Conservation (phyloP, 148 eudicot genomes). For the Vaccinium corymbosum region DNA sequence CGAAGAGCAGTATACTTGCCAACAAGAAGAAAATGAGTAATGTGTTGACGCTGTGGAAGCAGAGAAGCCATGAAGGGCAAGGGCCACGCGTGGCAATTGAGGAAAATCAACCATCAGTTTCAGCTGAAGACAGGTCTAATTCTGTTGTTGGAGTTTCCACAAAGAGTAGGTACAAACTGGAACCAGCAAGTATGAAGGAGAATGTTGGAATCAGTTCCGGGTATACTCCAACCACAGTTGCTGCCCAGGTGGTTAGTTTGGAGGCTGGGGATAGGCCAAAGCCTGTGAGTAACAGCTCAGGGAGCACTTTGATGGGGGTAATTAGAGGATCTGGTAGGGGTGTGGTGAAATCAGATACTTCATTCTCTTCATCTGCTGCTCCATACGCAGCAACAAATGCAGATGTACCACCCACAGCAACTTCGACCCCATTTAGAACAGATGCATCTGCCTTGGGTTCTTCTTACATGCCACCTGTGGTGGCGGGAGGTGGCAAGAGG, state of each 20-base stretch:
- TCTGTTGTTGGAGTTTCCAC: constrained; percentile 24
- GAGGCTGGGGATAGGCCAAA: constrained; percentile 54
- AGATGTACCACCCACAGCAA: constrained; percentile 36
- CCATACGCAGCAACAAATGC: constrained; percentile 23
- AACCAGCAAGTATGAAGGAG: constrained; percentile 40
- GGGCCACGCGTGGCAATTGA: constrained; percentile 82
- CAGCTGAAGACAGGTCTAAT: constrained; percentile 53
- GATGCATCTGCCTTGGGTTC: constrained; percentile 85
- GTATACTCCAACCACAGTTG: constrained; percentile 25
- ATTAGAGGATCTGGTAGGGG: constrained; percentile 88
- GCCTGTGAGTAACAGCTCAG: constrained; percentile 56
- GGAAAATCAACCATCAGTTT: constrained; percentile 42
- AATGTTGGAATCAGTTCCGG: constrained; percentile 34
- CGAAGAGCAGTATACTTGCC: constrained; percentile 86
- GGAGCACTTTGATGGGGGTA: constrained; percentile 73
- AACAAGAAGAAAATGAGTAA: constrained; percentile 96
- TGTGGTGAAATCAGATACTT: constrained; percentile 53
- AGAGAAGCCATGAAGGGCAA: constrained; percentile 96
- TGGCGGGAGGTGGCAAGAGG: constrained; percentile 74
- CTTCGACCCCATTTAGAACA: constrained; percentile 64
- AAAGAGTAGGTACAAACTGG: constrained; percentile 46
- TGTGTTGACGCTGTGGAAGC: constrained; percentile 92
- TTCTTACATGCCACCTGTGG: constrained; percentile 45
- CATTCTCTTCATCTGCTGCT: constrained; percentile 27
- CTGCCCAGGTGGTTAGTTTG: constrained; percentile 28